phyloP scores from a whole-genome alignment of 116 monocot genomes.

The Posidonia oceanica region DNA sequence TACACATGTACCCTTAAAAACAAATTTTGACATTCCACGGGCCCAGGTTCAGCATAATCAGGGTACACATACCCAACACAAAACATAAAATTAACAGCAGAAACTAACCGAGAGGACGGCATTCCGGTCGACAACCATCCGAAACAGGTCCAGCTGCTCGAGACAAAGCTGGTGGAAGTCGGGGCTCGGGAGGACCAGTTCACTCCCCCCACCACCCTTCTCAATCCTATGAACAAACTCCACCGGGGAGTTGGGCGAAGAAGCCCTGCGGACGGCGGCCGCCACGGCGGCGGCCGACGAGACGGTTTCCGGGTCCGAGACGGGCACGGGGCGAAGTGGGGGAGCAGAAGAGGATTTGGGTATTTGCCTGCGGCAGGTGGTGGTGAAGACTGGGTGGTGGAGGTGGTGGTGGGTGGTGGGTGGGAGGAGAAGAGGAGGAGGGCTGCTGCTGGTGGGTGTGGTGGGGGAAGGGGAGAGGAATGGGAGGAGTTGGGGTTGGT shows the following conservation, averaged over 20 bases:
- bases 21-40: no score
- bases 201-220: slow-evolving; percentile 13
- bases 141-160: slow-evolving; percentile 76
- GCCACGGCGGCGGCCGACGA: slow-evolving; percentile 58
- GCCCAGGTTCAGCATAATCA: no score
- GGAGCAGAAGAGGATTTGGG: neutral
- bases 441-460: no score
- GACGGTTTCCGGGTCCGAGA: slow-evolving; percentile 10
- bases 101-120: slow-evolving; percentile 53
- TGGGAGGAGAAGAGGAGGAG: no score
- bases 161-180: slow-evolving; percentile 68
- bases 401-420: no score
- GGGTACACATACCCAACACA: no score
- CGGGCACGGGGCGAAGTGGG: slow-evolving; percentile 15
- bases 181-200: slow-evolving; percentile 38
- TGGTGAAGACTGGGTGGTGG: no score
- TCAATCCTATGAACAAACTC: slow-evolving; percentile 40
- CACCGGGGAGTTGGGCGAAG: slow-evolving; percentile 48
- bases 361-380: neutral
- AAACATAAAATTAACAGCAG: neutral
- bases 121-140: slow-evolving; percentile 44
- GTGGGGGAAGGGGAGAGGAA: no score
- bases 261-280: slow-evolving; percentile 52
- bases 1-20: no score
- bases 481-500: neutral